Evolutionary conservation across 176 grass and related monocot genomes (phyloP).

Genomic region (Oryza officinalis): DNA sequence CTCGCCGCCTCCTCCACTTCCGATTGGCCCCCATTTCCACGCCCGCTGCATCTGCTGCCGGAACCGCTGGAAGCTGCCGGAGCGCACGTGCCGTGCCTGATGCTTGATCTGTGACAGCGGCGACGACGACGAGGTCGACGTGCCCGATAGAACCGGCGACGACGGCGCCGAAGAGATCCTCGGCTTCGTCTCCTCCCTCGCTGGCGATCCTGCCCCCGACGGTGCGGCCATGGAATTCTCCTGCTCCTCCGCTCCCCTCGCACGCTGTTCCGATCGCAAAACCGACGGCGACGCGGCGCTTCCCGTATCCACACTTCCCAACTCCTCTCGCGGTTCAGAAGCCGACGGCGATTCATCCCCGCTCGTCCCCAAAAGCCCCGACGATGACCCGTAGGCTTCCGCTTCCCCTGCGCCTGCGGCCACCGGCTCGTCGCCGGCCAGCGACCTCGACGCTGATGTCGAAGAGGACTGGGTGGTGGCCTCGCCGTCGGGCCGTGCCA

Average conservation of each 20-base stretch:
- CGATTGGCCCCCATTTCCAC: conserved; percentile 79
- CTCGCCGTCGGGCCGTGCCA: conserved; percentile 1
- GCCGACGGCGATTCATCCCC: conserved; percentile 16
- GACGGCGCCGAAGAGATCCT: conserved; percentile 36
- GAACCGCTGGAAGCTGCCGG: conserved; percentile 83
- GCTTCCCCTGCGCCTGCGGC: background rate
- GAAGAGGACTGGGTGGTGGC: background rate
- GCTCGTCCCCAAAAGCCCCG: background rate
- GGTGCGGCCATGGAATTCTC: conserved; percentile 25
- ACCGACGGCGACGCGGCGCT: conserved; percentile 13
- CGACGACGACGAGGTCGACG: conserved; percentile 37
- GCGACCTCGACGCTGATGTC: conserved; percentile 13
- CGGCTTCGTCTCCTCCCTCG: conserved; percentile 30
- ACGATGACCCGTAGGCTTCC: conserved; percentile 29
- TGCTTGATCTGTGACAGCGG: conserved; percentile 42
- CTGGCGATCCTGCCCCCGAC: conserved; percentile 18
- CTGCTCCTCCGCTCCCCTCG: conserved; percentile 27
- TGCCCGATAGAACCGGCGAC: conserved; percentile 21
- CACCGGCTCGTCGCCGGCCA: background rate
- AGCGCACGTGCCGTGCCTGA: conserved; percentile 63
- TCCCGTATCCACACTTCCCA: background rate
- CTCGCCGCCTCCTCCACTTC: conserved; percentile 26
- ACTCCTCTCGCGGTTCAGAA: conserved; percentile 24
- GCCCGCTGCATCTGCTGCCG: conserved; percentile 84
- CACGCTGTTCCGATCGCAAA: conserved; percentile 9